These are phyloP conservation scores for Pigoraptor vietnamica DNA, from an alignment of 78 protist genomes.

Conservation along the genomic window DNA sequence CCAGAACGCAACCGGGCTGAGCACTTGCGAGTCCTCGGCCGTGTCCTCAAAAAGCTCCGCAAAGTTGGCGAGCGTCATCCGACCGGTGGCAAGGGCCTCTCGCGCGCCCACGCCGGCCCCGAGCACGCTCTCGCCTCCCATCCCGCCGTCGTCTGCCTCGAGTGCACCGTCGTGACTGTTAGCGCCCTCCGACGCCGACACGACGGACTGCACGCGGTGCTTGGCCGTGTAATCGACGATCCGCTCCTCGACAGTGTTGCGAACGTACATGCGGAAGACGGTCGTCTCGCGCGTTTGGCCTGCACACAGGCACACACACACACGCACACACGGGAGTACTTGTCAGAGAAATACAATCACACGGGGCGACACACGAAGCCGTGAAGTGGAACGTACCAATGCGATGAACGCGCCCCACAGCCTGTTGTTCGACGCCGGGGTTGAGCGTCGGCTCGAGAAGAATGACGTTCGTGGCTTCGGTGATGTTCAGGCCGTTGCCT, in stretches of 20 bases:
- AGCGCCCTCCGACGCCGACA: neutral
- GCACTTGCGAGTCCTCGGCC: no score
- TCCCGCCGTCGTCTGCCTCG: no score
- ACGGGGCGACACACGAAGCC: neutral
- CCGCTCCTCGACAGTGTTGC: neutral
- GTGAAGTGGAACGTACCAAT: constrained; percentile 46
- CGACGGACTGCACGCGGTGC: neutral
- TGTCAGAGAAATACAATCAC: neutral
- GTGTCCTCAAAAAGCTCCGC: no score
- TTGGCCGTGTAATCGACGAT: neutral
- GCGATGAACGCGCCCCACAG: constrained; percentile 91
- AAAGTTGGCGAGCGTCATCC: no score
- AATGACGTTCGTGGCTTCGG: constrained; percentile 68
- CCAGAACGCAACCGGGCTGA: no score
- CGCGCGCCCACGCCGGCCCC: no score
- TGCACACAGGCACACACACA: neutral
- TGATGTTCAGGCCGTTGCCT: constrained; percentile 88
- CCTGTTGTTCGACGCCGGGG: constrained; percentile 79
- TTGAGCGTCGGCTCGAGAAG: constrained; percentile 31
- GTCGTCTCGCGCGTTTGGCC: neutral
- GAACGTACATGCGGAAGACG: constrained; percentile 3
- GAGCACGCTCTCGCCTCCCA: no score
- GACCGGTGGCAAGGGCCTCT: no score
- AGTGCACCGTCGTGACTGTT: no score
- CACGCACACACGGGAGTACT: neutral